Evolutionary conservation across 257 asterid species (phyloP), one percentile per base, ranked within the genome.

Genomic region (Plantago elongata): DNA sequence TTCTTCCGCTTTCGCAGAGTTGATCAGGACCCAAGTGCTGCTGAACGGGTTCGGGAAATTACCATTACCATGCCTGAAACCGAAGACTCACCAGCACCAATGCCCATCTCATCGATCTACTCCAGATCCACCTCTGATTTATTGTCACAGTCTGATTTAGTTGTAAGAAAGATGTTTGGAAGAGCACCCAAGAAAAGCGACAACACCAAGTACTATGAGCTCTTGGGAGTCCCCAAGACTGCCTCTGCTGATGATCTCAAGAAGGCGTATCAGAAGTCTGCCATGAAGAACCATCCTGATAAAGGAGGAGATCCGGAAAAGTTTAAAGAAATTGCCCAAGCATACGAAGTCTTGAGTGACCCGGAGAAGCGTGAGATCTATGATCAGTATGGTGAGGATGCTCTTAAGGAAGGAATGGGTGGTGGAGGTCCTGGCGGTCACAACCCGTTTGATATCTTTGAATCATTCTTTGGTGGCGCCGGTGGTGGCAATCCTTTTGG

Each of bases 321-420:
- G 97, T 86, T 89, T 65, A 89, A 89, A 69, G 97, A 89, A 83
- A 78, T 89, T 57, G 89, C 95, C 13, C 96, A 88, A 73, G 95
- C 96, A 27, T 88, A 88, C 58, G 96, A 88, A 69, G 88, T 88
- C 18, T 72, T 88, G 64, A 85, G 78, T 72, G 95, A 88, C 55
- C 85, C 86, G 0, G 96, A 89, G 75, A 89, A 89, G 82, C 94
- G 97, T 45, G 94, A 89, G 54, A 82, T 89, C 51, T 89, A 89
- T 37, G 97, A 89, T 72, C 91, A 84, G 63, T 89, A 89, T 79
- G 97, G 97, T 56, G 97, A 89, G 78, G 97, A 89, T 71, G 94
- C 91, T 44, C 82, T 89, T 45, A 89, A 89, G 84, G 97, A 89
- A 74, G 97, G 97, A 82, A 86, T 86, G 90, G 94, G 94, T 1